Evolutionary conservation across 495 filamentous ascomycete genomes (phyloP), one percentile per base, ranked within the genome.

Genomic region (Aspergillus indologenus): DNA sequence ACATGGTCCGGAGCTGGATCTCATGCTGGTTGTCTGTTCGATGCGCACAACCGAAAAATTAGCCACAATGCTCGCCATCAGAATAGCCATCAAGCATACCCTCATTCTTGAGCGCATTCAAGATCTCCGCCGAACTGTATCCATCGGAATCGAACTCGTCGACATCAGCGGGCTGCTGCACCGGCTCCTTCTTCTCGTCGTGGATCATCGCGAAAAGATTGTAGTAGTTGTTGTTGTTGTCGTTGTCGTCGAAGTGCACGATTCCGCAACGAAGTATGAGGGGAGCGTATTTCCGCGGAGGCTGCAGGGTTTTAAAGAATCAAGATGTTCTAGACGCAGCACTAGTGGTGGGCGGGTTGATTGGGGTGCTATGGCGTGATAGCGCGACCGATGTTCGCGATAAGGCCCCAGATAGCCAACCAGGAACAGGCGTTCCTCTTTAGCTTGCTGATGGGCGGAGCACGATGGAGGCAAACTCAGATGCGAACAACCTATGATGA

Each of bases 1-100:
- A 75, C 76, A 79, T 78, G 5, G 76, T 79, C 21, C 76, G 68
- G 9, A 78, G 68, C 58, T 77, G 71, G 61, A 78, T 79, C 3
- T 78, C 75, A 74, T 79, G 76, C 58, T 68, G 26, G 24, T 76
- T 73, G 51, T 79, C 76, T 76, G 50, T n/a, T 22, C 21, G 50
- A 22, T 45, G 54, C 11, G 42, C 34, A 22, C 4, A 29, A 29
- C 3, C 42, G 43, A 45, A 45, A 59, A 34, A 18, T 26, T 45
- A 21, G 57, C 14, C 45, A 40, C 24, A 2, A 20, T n/a, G 15
- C 23, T 1, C n/a, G 14, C 34, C 34, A 18, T n/a, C n/a, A n/a
- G n/a, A n/a, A n/a, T n/a, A n/a, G 15, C 12, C 5, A 4, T 4
- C 23, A n/a, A n/a, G 15, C 44, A 9, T 20, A 71, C 68, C 68